Percentiles rank a stretch among this genome's conserved stretches.
Evolutionary conservation across 208 protist species (phyloP).

Genomic region (Trypanosoma rangeli): DNA sequence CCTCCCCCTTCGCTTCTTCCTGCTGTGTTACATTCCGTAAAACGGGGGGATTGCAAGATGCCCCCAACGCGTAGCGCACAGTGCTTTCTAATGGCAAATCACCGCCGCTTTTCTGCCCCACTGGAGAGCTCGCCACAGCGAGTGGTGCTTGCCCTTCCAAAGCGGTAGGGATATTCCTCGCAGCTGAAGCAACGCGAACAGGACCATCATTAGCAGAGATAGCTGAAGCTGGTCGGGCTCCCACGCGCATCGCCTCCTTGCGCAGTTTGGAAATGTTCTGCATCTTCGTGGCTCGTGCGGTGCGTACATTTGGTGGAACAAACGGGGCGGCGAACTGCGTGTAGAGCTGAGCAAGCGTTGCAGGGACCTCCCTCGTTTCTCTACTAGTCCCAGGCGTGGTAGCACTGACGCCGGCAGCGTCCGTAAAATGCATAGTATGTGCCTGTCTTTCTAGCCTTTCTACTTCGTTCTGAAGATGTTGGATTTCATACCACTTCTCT

Average conservation of each 20-base stretch:
- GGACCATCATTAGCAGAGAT: not conserved
- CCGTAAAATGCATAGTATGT: not conserved
- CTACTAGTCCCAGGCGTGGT: not conserved
- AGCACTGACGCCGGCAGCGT: not conserved
- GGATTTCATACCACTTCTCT: constrained; percentile 44
- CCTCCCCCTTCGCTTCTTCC: not conserved
- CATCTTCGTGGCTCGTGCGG: constrained; percentile 3
- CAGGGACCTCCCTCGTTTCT: not conserved
- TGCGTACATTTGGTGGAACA: constrained; percentile 34
- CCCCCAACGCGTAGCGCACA: not conserved
- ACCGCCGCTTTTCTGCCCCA: not conserved
- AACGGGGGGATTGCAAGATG: not conserved
- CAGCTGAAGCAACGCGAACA: not conserved
- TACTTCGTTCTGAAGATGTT: constrained; percentile 42
- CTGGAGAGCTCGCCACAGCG: not conserved
- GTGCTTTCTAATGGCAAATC: not conserved
- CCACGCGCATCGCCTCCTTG: constrained; percentile 47
- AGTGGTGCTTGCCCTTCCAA: too few relatives aligned
- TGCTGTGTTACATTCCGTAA: not conserved
- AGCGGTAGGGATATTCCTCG: too few relatives aligned
- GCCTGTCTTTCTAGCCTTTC: constrained; percentile 8
- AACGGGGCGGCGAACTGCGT: constrained; percentile 49
- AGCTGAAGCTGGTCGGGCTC: constrained; percentile 33
- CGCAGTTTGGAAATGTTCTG: constrained; percentile 35
- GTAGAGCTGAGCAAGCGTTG: constrained; percentile 39